phyloP scores from a whole-genome alignment of 2,329 filamentous ascomycete genomes.

The Ambrosiella cleistominuta region DNA sequence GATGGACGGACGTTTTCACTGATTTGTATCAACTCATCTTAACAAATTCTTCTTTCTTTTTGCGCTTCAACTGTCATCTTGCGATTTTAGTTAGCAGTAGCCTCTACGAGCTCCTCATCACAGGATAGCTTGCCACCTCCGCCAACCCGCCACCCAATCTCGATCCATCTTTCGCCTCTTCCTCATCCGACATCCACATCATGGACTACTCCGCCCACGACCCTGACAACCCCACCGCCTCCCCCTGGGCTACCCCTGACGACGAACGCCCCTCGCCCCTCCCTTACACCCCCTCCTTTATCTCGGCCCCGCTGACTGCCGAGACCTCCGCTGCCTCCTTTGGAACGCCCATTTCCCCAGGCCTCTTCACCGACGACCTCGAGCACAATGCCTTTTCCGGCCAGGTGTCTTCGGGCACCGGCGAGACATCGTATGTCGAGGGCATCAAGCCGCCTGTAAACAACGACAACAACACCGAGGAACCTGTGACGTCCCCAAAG shows the following conservation, averaged over 20 bases:
- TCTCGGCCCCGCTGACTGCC: slow-evolving; percentile 27
- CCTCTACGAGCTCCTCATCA: too few species aligned
- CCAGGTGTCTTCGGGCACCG: not conserved
- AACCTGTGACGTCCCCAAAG: too few species aligned
- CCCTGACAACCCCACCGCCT: slow-evolving; percentile 33
- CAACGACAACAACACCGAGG: too few species aligned
- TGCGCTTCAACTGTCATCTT: too few species aligned
- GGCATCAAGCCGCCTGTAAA: not conserved
- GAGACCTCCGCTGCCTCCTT: slow-evolving; percentile 30
- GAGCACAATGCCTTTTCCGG: slow-evolving; percentile 7
- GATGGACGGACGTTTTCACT: too few species aligned
- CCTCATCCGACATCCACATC: not conserved
- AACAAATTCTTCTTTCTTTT: too few species aligned
- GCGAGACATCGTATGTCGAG: not conserved
- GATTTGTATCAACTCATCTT: too few species aligned
- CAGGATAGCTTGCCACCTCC: not conserved
- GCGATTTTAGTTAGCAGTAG: too few species aligned
- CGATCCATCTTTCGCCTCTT: not conserved
- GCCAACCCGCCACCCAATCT: not conserved
- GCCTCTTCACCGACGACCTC: slow-evolving; percentile 16
- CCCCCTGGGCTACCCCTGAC: slow-evolving; percentile 39
- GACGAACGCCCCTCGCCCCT: slow-evolving; percentile 18
- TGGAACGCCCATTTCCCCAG: slow-evolving; percentile 21
- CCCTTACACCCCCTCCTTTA: slow-evolving; percentile 22
- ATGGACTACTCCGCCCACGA: slow-evolving; percentile 46